phyloP scores from a whole-genome alignment of 352 stramenopile genomes.

The Globisporangium solare region DNA sequence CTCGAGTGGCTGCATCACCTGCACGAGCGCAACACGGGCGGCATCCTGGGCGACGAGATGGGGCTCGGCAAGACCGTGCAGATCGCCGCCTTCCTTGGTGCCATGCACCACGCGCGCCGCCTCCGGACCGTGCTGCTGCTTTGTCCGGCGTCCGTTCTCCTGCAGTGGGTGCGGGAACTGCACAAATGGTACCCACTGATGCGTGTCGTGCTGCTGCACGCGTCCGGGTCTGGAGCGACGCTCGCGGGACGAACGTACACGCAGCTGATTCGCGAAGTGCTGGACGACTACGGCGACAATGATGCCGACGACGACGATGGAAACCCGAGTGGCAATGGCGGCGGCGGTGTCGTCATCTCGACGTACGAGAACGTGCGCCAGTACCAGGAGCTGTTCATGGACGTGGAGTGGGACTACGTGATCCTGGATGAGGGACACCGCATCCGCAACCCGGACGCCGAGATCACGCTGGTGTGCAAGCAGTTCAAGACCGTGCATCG shows the following conservation, averaged over 20 bases:
- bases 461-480: slow-evolving; percentile 95
- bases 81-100: slow-evolving; percentile 79
- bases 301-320: slow-evolving; percentile 9
- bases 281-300: slow-evolving; percentile 15
- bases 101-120: slow-evolving; percentile 49
- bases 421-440: slow-evolving; percentile 99
- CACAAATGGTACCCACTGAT: slow-evolving; percentile 90
- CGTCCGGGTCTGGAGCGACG: slow-evolving; percentile 58
- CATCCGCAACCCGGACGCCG: slow-evolving; percentile 97
- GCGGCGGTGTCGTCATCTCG: slow-evolving; percentile 91
- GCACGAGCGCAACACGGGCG: slow-evolving; percentile 94
- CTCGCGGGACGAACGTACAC: slow-evolving; percentile 39
- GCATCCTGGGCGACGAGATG: slow-evolving; percentile 96
- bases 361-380: slow-evolving; percentile 96
- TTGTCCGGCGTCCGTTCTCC: slow-evolving; percentile 94
- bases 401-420: slow-evolving; percentile 95
- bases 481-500: slow-evolving; percentile 87
- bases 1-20: slow-evolving; percentile 97
- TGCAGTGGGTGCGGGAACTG: slow-evolving; percentile 96
- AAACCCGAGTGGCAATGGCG: slow-evolving; percentile 2
- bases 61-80: slow-evolving; percentile 97
- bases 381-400: slow-evolving; percentile 87
- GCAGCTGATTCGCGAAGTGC: slow-evolving; percentile 62
- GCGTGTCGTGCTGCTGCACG: slow-evolving; percentile 88
- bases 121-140: slow-evolving; percentile 86